Percentiles rank a stretch among this genome's conserved stretches.
Evolutionary conservation across 176 grass and related monocot genomes (phyloP).

Genomic region (Sorghum bicolor): DNA sequence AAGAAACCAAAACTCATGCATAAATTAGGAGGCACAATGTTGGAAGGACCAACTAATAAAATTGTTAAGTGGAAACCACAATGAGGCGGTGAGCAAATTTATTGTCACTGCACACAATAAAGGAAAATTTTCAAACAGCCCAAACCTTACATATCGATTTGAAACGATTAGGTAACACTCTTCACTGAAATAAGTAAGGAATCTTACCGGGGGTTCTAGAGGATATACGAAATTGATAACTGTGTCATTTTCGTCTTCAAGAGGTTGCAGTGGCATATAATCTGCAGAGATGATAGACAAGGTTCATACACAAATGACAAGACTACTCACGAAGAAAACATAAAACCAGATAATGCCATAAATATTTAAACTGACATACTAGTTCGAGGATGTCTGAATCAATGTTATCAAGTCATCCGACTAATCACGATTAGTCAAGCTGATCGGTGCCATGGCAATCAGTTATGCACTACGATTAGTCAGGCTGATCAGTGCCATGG

Average conservation of each 20-base stretch:
- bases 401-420: no score
- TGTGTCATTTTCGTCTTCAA: no score
- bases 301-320: background rate
- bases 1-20: background rate
- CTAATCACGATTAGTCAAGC: no score
- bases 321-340: background rate
- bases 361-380: constrained; percentile 35
- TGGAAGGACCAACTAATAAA: constrained; percentile 7
- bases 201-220: no score
- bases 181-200: background rate
- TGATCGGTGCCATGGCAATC: no score
- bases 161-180: background rate
- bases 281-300: constrained; percentile 45
- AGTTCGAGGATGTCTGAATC: no score
- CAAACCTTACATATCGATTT: background rate
- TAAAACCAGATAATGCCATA: background rate
- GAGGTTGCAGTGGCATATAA: constrained; percentile 49
- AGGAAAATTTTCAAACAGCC: background rate
- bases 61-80: background rate
- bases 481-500: no score
- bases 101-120: background rate
- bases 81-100: background rate
- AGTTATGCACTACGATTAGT: no score
- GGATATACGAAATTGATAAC: no score
- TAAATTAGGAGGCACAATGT: background rate